Conservation (phyloP, 495 filamentous ascomycete species). For the Penicillium paxilli region DNA sequence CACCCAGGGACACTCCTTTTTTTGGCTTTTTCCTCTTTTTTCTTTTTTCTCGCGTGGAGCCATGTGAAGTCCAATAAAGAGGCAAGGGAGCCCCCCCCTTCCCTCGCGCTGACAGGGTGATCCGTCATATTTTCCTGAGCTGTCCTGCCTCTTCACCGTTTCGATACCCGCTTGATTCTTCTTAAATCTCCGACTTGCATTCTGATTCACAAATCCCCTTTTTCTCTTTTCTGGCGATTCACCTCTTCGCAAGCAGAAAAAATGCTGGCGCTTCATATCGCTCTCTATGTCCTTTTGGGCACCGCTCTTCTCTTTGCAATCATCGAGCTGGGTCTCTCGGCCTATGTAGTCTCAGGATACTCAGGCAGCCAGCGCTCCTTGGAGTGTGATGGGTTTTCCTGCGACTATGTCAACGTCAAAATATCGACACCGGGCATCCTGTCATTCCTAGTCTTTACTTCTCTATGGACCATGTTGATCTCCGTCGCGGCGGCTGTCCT, state of each 20-base stretch:
- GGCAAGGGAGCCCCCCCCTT: slow-evolving; percentile 8
- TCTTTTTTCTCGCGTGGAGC: slow-evolving; percentile 3
- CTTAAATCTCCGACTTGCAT: too few relatives aligned
- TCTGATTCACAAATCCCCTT: neutral
- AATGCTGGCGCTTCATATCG: slow-evolving; percentile 30
- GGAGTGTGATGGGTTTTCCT: neutral
- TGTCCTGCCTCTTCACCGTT: neutral
- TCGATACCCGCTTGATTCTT: too few relatives aligned
- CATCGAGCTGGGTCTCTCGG: slow-evolving; percentile 28
- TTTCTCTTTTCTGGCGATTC: neutral
- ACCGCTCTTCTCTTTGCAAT: slow-evolving; percentile 23
- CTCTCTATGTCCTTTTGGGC: slow-evolving; percentile 24
- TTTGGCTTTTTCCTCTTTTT: too few relatives aligned
- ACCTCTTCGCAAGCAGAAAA: neutral
- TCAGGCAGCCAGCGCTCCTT: neutral
- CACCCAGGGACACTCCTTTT: too few relatives aligned
- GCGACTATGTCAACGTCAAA: slow-evolving; percentile 12
- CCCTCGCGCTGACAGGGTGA: neutral
- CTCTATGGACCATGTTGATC: slow-evolving; percentile 27
- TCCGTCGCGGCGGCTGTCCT: slow-evolving; percentile 15
- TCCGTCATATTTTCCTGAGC: neutral
- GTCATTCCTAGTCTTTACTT: slow-evolving; percentile 24
- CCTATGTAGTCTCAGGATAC: slow-evolving; percentile 13
- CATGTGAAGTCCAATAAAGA: slow-evolving; percentile 1
- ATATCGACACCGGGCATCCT: slow-evolving; percentile 21